Evolutionary conservation across 805 yeast species (phyloP), one percentile per base, ranked within the genome.

Genomic region (Lipomyces sp.): DNA sequence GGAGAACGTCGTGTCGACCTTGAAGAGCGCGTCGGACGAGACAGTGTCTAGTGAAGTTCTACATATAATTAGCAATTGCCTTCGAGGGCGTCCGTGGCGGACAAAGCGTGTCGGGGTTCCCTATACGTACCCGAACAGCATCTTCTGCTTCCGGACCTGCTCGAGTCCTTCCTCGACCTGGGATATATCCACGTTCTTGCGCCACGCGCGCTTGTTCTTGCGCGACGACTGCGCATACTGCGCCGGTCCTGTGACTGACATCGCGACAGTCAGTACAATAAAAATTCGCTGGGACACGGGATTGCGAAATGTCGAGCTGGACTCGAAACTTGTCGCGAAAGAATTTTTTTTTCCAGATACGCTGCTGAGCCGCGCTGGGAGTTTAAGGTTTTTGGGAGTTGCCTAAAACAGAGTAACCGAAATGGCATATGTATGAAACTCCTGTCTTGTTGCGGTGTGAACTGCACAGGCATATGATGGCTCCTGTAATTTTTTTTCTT

Each of bases 171-270:
- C 68, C 63, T 85, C 88, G 43, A 93, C 73, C 57, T 88, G 96
- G 22, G 80, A 81, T 18, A 93, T 71, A 67, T 93, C 95, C 51
- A 93, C 85, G 68, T 93, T 87, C 69, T 88, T 88, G 66, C 95
- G 80, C 95, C 97, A 87, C 4, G 95, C 82, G 66, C 78, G 83
- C 76, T 86, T 91, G 39, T 96, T 95, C 73, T 93, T 93, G 64
- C 98, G 78, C 6, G 96, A 88, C 3, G 84, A 64, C 69, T 90
- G 96, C 13, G 46, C 7, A 13, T 31, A 22, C n/a, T 37, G 40
- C 24, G n/a, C 21, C 18, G 40, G 40, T n/a, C 11, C 40, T 14
- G n/a, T 26, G 40, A 37, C 26, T 7, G 34, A 28, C 45, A 41
- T 41, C 10, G 29, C 29, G n/a, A n/a, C n/a, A n/a, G n/a, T n/a